Conservation (phyloP, 495 filamentous ascomycete genomes). For the Diplogelasinospora grovesii region DNA sequence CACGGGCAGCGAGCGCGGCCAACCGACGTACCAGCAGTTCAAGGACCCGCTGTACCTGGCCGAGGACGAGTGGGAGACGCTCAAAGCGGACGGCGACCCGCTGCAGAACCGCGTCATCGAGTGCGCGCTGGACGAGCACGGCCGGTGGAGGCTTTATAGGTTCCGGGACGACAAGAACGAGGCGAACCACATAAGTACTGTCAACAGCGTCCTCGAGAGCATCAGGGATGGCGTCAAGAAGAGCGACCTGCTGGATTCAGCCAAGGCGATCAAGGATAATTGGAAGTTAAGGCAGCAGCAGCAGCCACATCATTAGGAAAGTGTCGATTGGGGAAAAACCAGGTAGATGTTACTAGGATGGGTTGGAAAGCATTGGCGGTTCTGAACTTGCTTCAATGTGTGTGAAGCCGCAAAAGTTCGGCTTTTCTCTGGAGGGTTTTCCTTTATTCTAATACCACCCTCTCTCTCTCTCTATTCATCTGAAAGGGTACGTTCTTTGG, state of each 20-base stretch:
- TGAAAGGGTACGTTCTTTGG: too few species aligned
- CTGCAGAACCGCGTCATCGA: slow-evolving; percentile 83
- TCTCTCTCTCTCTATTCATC: too few species aligned
- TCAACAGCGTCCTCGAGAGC: slow-evolving; percentile 73
- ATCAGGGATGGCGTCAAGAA: slow-evolving; percentile 67
- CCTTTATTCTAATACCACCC: too few species aligned
- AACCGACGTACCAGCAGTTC: slow-evolving; percentile 51
- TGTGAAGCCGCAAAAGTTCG: too few species aligned
- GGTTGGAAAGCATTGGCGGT: too few species aligned
- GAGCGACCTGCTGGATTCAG: slow-evolving; percentile 46
- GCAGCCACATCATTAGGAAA: slow-evolving; percentile 10
- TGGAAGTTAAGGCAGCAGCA: slow-evolving; percentile 54
- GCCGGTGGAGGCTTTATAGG: slow-evolving; percentile 75
- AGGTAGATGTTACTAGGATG: too few species aligned
- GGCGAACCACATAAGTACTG: slow-evolving; percentile 78
- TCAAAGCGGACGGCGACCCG: slow-evolving; percentile 63
- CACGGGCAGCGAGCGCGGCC: slow-evolving; percentile 43
- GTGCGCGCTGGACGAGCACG: slow-evolving; percentile 67
- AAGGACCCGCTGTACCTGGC: slow-evolving; percentile 58
- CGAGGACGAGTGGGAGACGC: slow-evolving; percentile 71
- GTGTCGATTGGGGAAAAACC: too few species aligned
- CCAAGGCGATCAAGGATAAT: slow-evolving; percentile 59
- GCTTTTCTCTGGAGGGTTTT: too few species aligned
- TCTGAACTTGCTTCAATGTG: too few species aligned
- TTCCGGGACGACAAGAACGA: slow-evolving; percentile 88